Conservation (phyloP, 371 early-diverging fungal species). For the Rhizopus arrhizus region DNA sequence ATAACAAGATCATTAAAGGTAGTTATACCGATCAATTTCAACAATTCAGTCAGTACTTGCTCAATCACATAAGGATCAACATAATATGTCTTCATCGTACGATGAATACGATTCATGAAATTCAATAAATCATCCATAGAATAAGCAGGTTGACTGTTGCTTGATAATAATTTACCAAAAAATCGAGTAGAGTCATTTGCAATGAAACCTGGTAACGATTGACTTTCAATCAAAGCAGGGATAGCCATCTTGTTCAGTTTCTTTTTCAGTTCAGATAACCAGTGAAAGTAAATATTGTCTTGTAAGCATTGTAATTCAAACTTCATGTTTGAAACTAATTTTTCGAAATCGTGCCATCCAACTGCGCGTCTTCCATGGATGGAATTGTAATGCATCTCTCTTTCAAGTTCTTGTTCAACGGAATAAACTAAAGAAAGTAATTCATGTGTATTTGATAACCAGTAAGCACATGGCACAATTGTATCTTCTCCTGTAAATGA, state of each 20-base stretch:
- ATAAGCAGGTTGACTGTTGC: constrained; percentile 72
- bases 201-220: constrained; percentile 87
- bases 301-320: constrained; percentile 69
- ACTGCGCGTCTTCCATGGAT: constrained; percentile 50
- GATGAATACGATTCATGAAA: constrained; percentile 87
- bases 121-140: constrained; percentile 91
- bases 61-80: constrained; percentile 78
- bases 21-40: constrained; percentile 88
- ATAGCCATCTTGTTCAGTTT: constrained; percentile 90
- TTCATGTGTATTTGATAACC: constrained; percentile 95
- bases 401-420: constrained; percentile 48
- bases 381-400: constrained; percentile 49
- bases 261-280: constrained; percentile 95
- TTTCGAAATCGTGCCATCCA: constrained; percentile 64
- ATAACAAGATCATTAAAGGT: constrained; percentile 95
- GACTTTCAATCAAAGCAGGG: constrained; percentile 91
- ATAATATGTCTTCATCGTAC: constrained; percentile 94
- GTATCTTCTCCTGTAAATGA: constrained; percentile 61
- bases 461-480: constrained; percentile 75
- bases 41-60: constrained; percentile 87
- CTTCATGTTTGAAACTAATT: constrained; percentile 64
- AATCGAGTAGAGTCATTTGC: constrained; percentile 88
- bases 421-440: constrained; percentile 69
- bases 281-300: constrained; percentile 72
- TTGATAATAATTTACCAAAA: constrained; percentile 76